These are phyloP conservation scores for Penicillium olsonii DNA, from an alignment of 2,329 filamentous ascomycete genomes.

Conservation along the genomic window DNA sequence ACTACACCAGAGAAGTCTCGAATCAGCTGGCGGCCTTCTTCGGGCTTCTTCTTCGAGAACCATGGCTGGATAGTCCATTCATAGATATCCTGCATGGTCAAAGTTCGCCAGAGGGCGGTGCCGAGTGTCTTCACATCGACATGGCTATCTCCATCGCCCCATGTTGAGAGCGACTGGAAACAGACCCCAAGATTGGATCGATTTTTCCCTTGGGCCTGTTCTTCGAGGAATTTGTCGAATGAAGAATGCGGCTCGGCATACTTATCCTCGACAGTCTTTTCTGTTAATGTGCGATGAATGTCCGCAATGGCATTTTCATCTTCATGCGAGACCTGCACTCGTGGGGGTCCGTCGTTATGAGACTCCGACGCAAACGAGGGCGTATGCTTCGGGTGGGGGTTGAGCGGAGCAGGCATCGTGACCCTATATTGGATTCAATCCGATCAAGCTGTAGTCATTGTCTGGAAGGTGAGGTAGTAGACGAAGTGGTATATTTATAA, in stretches of 20 bases:
- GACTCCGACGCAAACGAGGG: slow-evolving; percentile 20
- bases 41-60: slow-evolving; percentile 44
- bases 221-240: slow-evolving; percentile 67
- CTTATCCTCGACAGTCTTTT: slow-evolving; percentile 10
- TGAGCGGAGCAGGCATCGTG: slow-evolving; percentile 32
- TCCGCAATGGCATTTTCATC: slow-evolving; percentile 34
- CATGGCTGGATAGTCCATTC: slow-evolving; percentile 55
- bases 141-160: slow-evolving; percentile 64
- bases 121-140: slow-evolving; percentile 68
- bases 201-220: slow-evolving; percentile 66
- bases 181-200: slow-evolving; percentile 73
- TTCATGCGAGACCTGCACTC: slow-evolving; percentile 30
- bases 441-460: slow-evolving; percentile 1
- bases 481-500: slow-evolving; percentile 1
- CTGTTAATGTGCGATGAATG: slow-evolving; percentile 34
- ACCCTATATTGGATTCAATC: slow-evolving; percentile 6
- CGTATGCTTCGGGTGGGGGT: slow-evolving; percentile 23
- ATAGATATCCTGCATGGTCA: slow-evolving; percentile 69
- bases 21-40: slow-evolving; percentile 56
- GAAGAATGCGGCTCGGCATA: slow-evolving; percentile 57
- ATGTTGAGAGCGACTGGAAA: slow-evolving; percentile 71
- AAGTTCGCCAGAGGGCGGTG: slow-evolving; percentile 70
- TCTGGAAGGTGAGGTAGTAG: neutral
- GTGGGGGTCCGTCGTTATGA: slow-evolving; percentile 14
- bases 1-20: slow-evolving; percentile 67